These are phyloP conservation scores for Lachancea waltii DNA, from an alignment of 805 yeast genomes.

Conservation along the genomic window DNA sequence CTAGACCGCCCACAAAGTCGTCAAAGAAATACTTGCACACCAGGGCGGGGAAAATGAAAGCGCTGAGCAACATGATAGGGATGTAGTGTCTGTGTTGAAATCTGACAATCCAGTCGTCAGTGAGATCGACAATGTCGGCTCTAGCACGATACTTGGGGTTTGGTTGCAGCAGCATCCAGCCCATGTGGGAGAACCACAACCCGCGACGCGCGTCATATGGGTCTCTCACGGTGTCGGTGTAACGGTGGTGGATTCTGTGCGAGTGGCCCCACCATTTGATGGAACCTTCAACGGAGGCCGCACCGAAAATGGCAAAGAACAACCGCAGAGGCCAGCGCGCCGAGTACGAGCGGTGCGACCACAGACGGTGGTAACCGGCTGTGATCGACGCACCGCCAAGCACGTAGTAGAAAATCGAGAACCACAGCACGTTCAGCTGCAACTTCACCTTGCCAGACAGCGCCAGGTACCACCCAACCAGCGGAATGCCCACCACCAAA, in stretches of 20 bases:
- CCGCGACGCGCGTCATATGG: slow-evolving; percentile 84
- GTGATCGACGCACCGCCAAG: slow-evolving; percentile 71
- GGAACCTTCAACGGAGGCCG: slow-evolving; percentile 78
- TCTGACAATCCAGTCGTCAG: slow-evolving; percentile 71
- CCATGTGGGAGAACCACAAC: slow-evolving; percentile 78
- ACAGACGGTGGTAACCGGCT: slow-evolving; percentile 78
- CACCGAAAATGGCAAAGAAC: slow-evolving; percentile 71
- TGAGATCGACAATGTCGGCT: slow-evolving; percentile 74
- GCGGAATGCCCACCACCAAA: slow-evolving; percentile 57
- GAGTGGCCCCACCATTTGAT: slow-evolving; percentile 87
- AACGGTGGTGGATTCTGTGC: slow-evolving; percentile 81
- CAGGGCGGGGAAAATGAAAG: slow-evolving; percentile 56
- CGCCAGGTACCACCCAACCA: slow-evolving; percentile 44
- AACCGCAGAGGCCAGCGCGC: slow-evolving; percentile 56
- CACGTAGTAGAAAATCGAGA: slow-evolving; percentile 47
- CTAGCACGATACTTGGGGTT: slow-evolving; percentile 78
- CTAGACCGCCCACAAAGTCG: slow-evolving; percentile 66
- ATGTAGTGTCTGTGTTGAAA: slow-evolving; percentile 78
- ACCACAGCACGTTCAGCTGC: slow-evolving; percentile 39
- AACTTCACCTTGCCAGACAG: slow-evolving; percentile 40
- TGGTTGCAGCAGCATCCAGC: slow-evolving; percentile 78
- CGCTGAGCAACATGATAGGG: slow-evolving; percentile 51
- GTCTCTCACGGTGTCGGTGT: slow-evolving; percentile 76
- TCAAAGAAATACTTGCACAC: slow-evolving; percentile 49
- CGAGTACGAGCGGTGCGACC: slow-evolving; percentile 68